Conservation (phyloP, 1,139 yeast genomes). For the Lodderomyces metapsilosis region DNA sequence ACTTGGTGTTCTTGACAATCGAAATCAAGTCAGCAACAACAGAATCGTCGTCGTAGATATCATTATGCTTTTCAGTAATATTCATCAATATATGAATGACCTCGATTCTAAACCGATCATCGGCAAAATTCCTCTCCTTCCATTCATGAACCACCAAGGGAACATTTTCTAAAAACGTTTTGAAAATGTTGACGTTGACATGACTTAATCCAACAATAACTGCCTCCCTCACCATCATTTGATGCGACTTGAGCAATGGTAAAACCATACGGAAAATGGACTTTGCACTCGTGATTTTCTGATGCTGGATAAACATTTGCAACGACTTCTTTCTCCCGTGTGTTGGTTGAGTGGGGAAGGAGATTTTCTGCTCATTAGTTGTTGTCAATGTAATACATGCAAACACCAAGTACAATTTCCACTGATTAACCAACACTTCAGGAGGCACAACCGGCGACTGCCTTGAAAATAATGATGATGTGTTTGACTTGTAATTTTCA, state of each 20-base stretch:
- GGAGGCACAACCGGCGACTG: constrained; percentile 47
- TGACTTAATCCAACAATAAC: constrained; percentile 85
- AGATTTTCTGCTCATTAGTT: constrained; percentile 75
- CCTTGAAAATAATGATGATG: constrained; percentile 38
- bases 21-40: constrained; percentile 62
- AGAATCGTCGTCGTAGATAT: constrained; percentile 65
- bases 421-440: constrained; percentile 76
- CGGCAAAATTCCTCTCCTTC: constrained; percentile 39
- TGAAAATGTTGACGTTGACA: constrained; percentile 84
- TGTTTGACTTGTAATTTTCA: constrained; percentile 45
- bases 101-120: constrained; percentile 67
- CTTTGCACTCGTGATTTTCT: constrained; percentile 88
- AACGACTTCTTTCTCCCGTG: constrained; percentile 73
- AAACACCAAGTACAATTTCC: constrained; percentile 85
- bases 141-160: constrained; percentile 63
- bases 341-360: constrained; percentile 59
- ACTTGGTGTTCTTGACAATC: constrained; percentile 64
- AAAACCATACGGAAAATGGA: constrained; percentile 86
- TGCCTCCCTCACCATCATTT: constrained; percentile 75
- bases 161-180: constrained; percentile 75
- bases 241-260: constrained; percentile 74
- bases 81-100: constrained; percentile 71
- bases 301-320: constrained; percentile 82
- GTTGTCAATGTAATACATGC: constrained; percentile 92
- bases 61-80: constrained; percentile 60